phyloP scores from a whole-genome alignment of 2,329 filamentous ascomycete species.

The Fusarium nygamai region DNA sequence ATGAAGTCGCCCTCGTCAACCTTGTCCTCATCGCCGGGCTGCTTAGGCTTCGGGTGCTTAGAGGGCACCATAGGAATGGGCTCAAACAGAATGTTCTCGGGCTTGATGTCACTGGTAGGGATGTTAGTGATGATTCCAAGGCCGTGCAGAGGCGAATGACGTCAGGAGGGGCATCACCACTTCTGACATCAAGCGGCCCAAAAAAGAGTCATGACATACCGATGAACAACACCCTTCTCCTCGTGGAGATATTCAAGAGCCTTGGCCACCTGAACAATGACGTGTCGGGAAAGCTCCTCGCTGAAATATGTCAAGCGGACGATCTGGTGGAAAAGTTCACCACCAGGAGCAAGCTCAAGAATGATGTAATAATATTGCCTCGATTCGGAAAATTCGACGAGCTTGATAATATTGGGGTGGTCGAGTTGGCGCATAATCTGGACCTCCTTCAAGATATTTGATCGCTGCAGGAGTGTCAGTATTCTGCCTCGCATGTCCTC shows the following conservation, averaged over 20 bases:
- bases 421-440: slow-evolving; percentile 98
- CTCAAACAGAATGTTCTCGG: slow-evolving; percentile 94
- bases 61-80: slow-evolving; percentile 84
- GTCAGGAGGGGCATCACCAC: slow-evolving; percentile 44
- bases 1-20: slow-evolving; percentile 95
- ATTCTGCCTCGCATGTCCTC: slow-evolving; percentile 26
- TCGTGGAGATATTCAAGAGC: slow-evolving; percentile 95
- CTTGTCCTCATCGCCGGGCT: slow-evolving; percentile 95
- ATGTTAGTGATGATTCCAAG: slow-evolving; percentile 33
- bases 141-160: slow-evolving; percentile 39
- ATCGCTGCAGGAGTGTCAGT: slow-evolving; percentile 70
- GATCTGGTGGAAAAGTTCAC: slow-evolving; percentile 98
- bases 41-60: slow-evolving; percentile 80
- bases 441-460: slow-evolving; percentile 98
- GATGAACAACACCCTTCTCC: slow-evolving; percentile 93
- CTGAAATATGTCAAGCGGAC: slow-evolving; percentile 98
- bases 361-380: slow-evolving; percentile 98
- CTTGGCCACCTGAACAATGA: slow-evolving; percentile 94
- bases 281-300: slow-evolving; percentile 92
- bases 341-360: slow-evolving; percentile 91
- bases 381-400: slow-evolving; percentile 94
- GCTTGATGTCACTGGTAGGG: slow-evolving; percentile 86
- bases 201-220: slow-evolving; percentile 66
- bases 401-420: slow-evolving; percentile 93
- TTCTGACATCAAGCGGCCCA: not conserved